These are phyloP conservation scores for Byssochlamys sp. DNA, from an alignment of 2,329 filamentous ascomycete genomes.

Conservation along the genomic window DNA sequence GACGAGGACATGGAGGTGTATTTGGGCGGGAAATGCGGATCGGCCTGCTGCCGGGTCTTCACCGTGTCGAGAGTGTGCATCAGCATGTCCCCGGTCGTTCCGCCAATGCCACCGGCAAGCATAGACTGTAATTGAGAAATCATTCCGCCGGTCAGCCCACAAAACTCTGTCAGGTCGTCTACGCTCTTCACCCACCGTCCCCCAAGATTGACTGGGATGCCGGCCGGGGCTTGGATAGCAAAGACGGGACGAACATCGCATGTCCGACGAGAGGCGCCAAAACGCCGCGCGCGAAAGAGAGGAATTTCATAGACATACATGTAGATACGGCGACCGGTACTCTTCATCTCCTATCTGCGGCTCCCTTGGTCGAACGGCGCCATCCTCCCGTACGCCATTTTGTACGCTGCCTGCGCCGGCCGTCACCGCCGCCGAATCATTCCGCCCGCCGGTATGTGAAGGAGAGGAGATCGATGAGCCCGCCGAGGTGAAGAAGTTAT, in stretches of 20 bases:
- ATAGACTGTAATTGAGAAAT: constrained; percentile 55
- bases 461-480: constrained; percentile 23
- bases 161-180: background rate
- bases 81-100: constrained; percentile 86
- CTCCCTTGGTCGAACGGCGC: constrained; percentile 1
- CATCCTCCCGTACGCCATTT: constrained; percentile 7
- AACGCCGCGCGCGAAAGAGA: constrained; percentile 1
- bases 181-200: background rate
- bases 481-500: constrained; percentile 36
- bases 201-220: background rate
- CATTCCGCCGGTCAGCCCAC: constrained; percentile 8
- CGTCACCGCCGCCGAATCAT: constrained; percentile 4
- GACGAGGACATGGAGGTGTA: constrained; percentile 84
- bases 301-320: constrained; percentile 42
- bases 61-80: constrained; percentile 99
- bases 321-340: constrained; percentile 52
- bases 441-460: constrained; percentile 20
- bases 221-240: background rate
- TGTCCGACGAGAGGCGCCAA: constrained; percentile 1
- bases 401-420: constrained; percentile 4
- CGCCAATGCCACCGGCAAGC: constrained; percentile 87
- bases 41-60: constrained; percentile 94
- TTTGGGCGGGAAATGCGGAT: constrained; percentile 82
- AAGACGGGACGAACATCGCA: background rate
- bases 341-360: constrained; percentile 42